A percentile compares a stretch with the other conserved stretches of the same genome.
phyloP scores from a whole-genome alignment of 305 asterid genomes.

The Euphrasia arctica region DNA sequence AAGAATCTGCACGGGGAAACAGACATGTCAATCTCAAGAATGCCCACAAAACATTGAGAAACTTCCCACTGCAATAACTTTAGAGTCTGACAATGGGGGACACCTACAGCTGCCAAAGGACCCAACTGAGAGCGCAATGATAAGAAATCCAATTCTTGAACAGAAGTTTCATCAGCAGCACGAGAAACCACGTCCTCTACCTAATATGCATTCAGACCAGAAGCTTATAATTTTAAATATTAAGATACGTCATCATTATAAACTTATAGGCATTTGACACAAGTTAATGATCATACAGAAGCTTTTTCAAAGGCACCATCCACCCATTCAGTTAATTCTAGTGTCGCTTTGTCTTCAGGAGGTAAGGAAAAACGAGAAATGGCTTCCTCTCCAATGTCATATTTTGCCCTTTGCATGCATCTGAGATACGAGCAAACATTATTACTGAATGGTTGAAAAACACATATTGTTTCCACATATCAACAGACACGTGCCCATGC shows the following conservation, averaged over 20 bases:
- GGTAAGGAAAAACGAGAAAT: constrained; percentile 93
- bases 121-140: constrained; percentile 88
- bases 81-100: constrained; percentile 28
- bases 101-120: constrained; percentile 87
- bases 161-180: constrained; percentile 81
- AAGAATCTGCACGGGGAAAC: constrained; percentile 62
- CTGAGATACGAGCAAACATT: constrained; percentile 45
- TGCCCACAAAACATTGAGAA: constrained; percentile 27
- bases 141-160: constrained; percentile 74
- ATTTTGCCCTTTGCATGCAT: constrained; percentile 98
- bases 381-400: constrained; percentile 97
- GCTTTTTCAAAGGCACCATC: constrained; percentile 78
- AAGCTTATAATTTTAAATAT: constrained; percentile 15
- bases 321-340: constrained; percentile 94
- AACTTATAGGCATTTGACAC: constrained; percentile 16
- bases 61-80: constrained; percentile 27
- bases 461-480: constrained; percentile 15
- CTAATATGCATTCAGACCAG: constrained; percentile 37
- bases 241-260: constrained; percentile 18
- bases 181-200: constrained; percentile 87
- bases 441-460: constrained; percentile 21
- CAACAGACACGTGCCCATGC: not conserved
- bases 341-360: constrained; percentile 96
- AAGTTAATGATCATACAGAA: constrained; percentile 66
- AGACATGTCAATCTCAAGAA: constrained; percentile 24